These are phyloP conservation scores for Astrothelium macrocarpum DNA, from an alignment of 495 filamentous ascomycete species.

Conservation along the genomic window DNA sequence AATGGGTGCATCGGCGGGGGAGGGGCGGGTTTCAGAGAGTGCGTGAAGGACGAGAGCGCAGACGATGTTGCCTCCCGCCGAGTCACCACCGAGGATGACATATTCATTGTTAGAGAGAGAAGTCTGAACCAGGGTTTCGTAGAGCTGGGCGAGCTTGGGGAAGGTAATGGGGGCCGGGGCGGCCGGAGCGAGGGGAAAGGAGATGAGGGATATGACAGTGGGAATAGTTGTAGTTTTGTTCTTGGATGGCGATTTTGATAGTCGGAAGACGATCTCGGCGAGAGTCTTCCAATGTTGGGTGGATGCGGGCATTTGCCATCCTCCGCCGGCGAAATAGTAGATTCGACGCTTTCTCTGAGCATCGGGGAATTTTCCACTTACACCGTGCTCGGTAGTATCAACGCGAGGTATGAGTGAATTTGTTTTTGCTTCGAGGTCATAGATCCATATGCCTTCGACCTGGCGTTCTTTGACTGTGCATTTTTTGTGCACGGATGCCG, in stretches of 20 bases:
- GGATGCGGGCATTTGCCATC: slow-evolving; percentile 28
- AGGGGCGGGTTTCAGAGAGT: slow-evolving; percentile 9
- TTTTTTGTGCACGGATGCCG: neutral
- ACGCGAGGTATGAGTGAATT: slow-evolving; percentile 1
- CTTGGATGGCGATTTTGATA: slow-evolving; percentile 13
- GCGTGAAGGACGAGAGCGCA: slow-evolving; percentile 29
- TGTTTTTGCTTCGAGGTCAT: slow-evolving; percentile 21
- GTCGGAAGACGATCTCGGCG: slow-evolving; percentile 20
- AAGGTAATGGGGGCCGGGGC: slow-evolving; percentile 23
- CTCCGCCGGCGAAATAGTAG: slow-evolving; percentile 34
- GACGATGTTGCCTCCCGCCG: slow-evolving; percentile 28
- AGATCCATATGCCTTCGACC: slow-evolving; percentile 25
- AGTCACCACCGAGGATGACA: slow-evolving; percentile 28
- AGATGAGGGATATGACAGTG: slow-evolving; percentile 20
- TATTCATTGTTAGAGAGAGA: slow-evolving; percentile 17
- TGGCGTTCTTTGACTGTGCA: slow-evolving; percentile 25
- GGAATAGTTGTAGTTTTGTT: neutral
- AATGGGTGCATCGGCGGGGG: neutral
- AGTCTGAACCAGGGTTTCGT: slow-evolving; percentile 17
- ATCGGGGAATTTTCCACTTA: neutral
- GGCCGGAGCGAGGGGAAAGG: slow-evolving; percentile 29
- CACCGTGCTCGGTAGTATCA: neutral
- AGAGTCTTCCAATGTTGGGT: slow-evolving; percentile 31
- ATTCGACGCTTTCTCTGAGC: slow-evolving; percentile 18
- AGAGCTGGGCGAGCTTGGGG: slow-evolving; percentile 21